These are phyloP conservation scores for Podaxis pistillaris DNA, from an alignment of 768 basidiomycete genomes.

Conservation along the genomic window DNA sequence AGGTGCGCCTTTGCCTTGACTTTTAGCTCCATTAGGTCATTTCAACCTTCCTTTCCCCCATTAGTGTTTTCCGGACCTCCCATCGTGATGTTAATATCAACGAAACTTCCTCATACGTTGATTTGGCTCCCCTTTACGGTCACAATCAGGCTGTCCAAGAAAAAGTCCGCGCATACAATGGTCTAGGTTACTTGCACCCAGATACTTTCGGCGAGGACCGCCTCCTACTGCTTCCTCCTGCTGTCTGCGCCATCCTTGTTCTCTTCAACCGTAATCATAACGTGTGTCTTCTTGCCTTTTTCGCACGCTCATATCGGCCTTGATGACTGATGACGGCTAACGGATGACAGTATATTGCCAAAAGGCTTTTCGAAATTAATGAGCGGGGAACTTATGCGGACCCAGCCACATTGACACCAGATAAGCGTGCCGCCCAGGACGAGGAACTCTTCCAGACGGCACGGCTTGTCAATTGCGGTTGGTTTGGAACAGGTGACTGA, in stretches of 20 bases:
- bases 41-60: background rate
- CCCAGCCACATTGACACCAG: constrained; percentile 44
- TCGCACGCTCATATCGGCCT: background rate
- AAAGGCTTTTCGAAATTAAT: constrained; percentile 76
- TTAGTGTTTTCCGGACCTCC: constrained; percentile 80
- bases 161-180: constrained; percentile 54
- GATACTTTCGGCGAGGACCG: constrained; percentile 82
- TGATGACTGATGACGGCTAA: background rate
- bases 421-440: constrained; percentile 49
- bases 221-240: constrained; percentile 76
- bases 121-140: constrained; percentile 82
- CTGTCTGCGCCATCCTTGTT: constrained; percentile 71
- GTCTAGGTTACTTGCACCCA: constrained; percentile 63
- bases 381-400: constrained; percentile 65
- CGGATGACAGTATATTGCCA: constrained; percentile 66
- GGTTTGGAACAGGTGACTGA: constrained; percentile 61
- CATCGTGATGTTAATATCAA: constrained; percentile 68
- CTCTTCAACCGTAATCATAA: constrained; percentile 91
- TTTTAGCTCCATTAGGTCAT: background rate
- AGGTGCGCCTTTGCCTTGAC: constrained; percentile 36
- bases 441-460: constrained; percentile 86
- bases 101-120: constrained; percentile 85
- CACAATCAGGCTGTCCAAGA: constrained; percentile 61
- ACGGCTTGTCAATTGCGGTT: constrained; percentile 73
- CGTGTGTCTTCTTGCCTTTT: constrained; percentile 38